Evolutionary conservation across 2,329 filamentous ascomycete genomes (phyloP).

Genomic region (Zasmidium angulare): DNA sequence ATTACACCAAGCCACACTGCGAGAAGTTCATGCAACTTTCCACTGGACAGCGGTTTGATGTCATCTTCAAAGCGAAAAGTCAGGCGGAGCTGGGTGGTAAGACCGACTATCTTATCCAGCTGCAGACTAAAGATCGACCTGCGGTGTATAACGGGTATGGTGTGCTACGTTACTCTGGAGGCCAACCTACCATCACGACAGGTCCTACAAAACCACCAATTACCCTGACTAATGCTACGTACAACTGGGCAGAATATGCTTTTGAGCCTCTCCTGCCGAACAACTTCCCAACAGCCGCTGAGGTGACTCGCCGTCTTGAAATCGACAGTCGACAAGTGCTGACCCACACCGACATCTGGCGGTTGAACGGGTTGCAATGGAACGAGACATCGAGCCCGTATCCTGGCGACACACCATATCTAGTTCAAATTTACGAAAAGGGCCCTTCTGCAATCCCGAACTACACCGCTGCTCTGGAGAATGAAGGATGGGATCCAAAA

Average conservation of each 20-base stretch:
- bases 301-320: constrained; percentile 37
- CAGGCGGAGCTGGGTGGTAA: constrained; percentile 43
- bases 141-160: constrained; percentile 49
- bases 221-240: constrained; percentile 33
- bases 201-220: constrained; percentile 29
- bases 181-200: constrained; percentile 16
- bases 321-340: constrained; percentile 30
- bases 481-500: constrained; percentile 55
- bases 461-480: constrained; percentile 51
- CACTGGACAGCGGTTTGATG: constrained; percentile 61
- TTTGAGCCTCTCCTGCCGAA: constrained; percentile 35
- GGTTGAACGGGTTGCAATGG: constrained; percentile 24
- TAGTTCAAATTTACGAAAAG: constrained; percentile 55
- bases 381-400: constrained; percentile 22
- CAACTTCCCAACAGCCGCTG: constrained; percentile 35
- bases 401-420: constrained; percentile 44
- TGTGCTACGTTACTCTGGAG: constrained; percentile 46
- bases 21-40: constrained; percentile 56
- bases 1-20: constrained; percentile 50
- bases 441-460: constrained; percentile 50
- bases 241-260: constrained; percentile 41
- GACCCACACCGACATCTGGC: constrained; percentile 21
- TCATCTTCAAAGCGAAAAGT: constrained; percentile 56
- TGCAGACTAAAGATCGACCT: constrained; percentile 53
- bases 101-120: constrained; percentile 46